phyloP scores from a whole-genome alignment of 2,329 filamentous ascomycete genomes.

The Trichoderma pleuroti region DNA sequence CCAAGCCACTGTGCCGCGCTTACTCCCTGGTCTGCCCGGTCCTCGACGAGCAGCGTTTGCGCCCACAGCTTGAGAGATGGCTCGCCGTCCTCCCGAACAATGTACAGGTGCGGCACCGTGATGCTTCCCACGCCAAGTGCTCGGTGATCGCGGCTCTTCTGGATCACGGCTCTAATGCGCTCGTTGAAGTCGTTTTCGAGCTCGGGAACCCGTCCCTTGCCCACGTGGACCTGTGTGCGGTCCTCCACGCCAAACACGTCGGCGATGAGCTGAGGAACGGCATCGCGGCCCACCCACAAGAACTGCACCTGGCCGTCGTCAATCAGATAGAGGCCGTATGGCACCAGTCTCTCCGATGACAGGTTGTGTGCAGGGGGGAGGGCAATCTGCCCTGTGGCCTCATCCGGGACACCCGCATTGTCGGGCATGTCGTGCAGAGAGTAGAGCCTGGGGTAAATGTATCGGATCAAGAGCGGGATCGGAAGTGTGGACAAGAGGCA shows the following conservation, averaged over 20 bases:
- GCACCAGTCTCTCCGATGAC: constrained; percentile 79
- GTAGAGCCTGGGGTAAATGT: constrained; percentile 83
- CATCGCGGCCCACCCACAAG: constrained; percentile 90
- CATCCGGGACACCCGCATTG: constrained; percentile 79
- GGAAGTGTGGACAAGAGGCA: constrained; percentile 93
- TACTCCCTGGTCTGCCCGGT: constrained; percentile 88
- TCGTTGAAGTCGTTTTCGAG: constrained; percentile 97
- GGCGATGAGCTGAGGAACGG: constrained; percentile 79
- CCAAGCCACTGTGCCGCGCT: constrained; percentile 94
- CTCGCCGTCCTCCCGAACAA: constrained; percentile 93
- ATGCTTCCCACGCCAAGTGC: constrained; percentile 89
- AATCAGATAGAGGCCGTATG: constrained; percentile 91
- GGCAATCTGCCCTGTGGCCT: constrained; percentile 81
- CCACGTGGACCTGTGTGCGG: constrained; percentile 79
- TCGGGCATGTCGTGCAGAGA: constrained; percentile 96
- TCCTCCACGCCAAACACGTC: constrained; percentile 91
- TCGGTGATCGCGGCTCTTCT: constrained; percentile 87
- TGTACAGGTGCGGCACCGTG: constrained; percentile 84
- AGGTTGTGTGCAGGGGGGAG: constrained; percentile 83
- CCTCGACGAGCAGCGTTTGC: constrained; percentile 91
- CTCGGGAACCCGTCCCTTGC: constrained; percentile 82
- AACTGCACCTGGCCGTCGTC: constrained; percentile 98
- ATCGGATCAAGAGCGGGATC: constrained; percentile 84
- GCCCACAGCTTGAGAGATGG: constrained; percentile 95
- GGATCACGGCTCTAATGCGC: constrained; percentile 80